phyloP scores from a whole-genome alignment of 495 filamentous ascomycete species.

The Penicillium robsamsonii region DNA sequence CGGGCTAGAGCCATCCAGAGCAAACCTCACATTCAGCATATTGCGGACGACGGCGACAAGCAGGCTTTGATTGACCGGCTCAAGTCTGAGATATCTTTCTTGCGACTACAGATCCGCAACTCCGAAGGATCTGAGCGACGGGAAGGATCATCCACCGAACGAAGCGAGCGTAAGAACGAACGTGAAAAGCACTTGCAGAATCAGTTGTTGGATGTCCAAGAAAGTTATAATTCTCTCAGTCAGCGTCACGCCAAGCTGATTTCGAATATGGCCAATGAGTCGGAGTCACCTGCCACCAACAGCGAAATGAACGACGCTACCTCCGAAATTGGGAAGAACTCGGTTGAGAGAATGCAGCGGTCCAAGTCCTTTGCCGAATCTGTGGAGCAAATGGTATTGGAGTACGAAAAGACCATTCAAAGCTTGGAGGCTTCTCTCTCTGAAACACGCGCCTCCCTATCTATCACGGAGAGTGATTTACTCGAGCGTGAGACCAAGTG shows the following conservation, averaged over 20 bases:
- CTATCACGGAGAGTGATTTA: constrained; percentile 77
- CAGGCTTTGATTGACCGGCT: constrained; percentile 91
- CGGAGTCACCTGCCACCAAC: constrained; percentile 61
- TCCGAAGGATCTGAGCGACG: constrained; percentile 64
- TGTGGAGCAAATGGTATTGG: constrained; percentile 91
- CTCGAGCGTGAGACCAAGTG: constrained; percentile 92
- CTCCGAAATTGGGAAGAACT: constrained; percentile 66
- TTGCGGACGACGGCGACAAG: constrained; percentile 88
- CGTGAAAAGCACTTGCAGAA: constrained; percentile 90
- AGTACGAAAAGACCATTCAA: constrained; percentile 99
- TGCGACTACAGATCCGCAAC: constrained; percentile 86
- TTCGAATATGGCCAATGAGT: constrained; percentile 85
- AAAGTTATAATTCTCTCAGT: constrained; percentile 89
- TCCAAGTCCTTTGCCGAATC: constrained; percentile 94
- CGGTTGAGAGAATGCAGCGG: constrained; percentile 84
- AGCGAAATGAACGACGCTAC: constrained; percentile 59
- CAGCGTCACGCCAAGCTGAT: constrained; percentile 93
- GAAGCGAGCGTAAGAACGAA: constrained; percentile 75
- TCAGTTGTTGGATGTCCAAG: constrained; percentile 86
- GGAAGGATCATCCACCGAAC: constrained; percentile 59
- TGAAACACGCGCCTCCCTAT: constrained; percentile 79
- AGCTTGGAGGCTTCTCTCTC: constrained; percentile 88
- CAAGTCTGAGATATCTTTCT: constrained; percentile 88
- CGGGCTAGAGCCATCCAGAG: constrained; percentile 95
- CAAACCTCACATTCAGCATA: constrained; percentile 92